Conservation (phyloP, 805 yeast species). For the Wickerhamomyces sydowiorum region DNA sequence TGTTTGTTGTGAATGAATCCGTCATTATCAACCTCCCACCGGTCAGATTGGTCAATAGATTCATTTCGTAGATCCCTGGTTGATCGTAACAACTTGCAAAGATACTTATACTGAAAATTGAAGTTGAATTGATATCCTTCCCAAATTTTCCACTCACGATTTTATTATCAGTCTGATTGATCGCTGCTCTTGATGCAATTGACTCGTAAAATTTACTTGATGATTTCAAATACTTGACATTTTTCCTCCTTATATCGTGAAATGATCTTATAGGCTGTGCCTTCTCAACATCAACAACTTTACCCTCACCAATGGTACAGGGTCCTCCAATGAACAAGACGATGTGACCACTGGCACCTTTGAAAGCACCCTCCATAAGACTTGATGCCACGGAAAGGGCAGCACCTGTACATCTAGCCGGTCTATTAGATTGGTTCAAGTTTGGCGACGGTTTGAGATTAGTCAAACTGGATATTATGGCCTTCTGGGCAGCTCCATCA, state of each 20-base stretch:
- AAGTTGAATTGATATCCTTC: neutral
- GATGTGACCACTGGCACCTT: conserved; percentile 78
- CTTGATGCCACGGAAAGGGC: conserved; percentile 81
- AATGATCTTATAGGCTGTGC: conserved; percentile 93
- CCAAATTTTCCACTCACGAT: conserved; percentile 1
- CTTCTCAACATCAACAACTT: conserved; percentile 80
- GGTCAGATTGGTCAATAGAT: conserved; percentile 68
- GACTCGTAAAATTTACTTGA: conserved; percentile 77
- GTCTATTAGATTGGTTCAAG: conserved; percentile 54
- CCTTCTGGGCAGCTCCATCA: conserved; percentile 36
- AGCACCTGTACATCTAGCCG: conserved; percentile 83
- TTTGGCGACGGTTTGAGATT: neutral
- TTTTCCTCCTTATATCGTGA: conserved; percentile 84
- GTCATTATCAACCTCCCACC: conserved; percentile 84
- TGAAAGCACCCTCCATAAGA: conserved; percentile 70
- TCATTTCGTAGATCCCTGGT: conserved; percentile 90
- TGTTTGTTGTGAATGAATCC: conserved; percentile 90
- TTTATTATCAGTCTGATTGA: neutral
- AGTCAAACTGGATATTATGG: neutral
- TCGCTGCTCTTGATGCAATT: conserved; percentile 42
- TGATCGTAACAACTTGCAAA: conserved; percentile 94
- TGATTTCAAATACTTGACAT: conserved; percentile 72
- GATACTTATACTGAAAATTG: conserved; percentile 64
- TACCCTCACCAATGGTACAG: conserved; percentile 88
- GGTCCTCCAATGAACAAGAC: conserved; percentile 91